Base-by-base conservation (phyloP, 1,139 yeast genomes). In the Yamadazyma buinensis region DNA sequence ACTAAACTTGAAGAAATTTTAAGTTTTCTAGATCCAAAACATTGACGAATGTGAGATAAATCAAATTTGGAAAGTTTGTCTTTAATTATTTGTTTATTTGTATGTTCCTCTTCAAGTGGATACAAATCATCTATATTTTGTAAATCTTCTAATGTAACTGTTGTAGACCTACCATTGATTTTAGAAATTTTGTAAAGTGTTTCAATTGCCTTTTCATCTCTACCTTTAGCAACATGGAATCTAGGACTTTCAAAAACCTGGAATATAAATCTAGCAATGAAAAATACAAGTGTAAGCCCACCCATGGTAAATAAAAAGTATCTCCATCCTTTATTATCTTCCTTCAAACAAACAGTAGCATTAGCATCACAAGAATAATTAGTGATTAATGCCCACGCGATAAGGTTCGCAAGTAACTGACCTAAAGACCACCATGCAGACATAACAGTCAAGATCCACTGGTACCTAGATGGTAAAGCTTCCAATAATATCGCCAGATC, bases 401-500 rank as follows among this genome's bases (percentile, higher is more conserved):
- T 40, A 26, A 66, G 52, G 32, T 63, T 66, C 20, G 71, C 61
- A 15, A 64, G 46, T 15, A 66, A 46, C 42, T 67, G 73, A 7
- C 72, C 72, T 26, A 66, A 43, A 3, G 72, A 62, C 74, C 73
- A 67, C 67, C 69, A 67, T 8, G 54, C 48, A 4, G 69, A 60
- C 70, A 67, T 64, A 19, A 63, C 66, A 0, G 72, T 65, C 40
- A 67, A 57, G 7, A 67, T 44, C 68, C 69, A 67, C 36, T 62
- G 64, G 30, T 67, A 54, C 11, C 48, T 49, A 4, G 57, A 48
- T 1, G 73, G 73, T 15, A 67, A 49, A 3, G 70, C 66, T 40
- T 67, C 74, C 31, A 67, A 45, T 41, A 67, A 65, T n/a, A 67
- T 56, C 3, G 73, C 71, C 19, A 67, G 61, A 40, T 67, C 73